These are phyloP conservation scores for Diddensiella caesifluorescens DNA, from an alignment of 805 yeast genomes.

Conservation along the genomic window DNA sequence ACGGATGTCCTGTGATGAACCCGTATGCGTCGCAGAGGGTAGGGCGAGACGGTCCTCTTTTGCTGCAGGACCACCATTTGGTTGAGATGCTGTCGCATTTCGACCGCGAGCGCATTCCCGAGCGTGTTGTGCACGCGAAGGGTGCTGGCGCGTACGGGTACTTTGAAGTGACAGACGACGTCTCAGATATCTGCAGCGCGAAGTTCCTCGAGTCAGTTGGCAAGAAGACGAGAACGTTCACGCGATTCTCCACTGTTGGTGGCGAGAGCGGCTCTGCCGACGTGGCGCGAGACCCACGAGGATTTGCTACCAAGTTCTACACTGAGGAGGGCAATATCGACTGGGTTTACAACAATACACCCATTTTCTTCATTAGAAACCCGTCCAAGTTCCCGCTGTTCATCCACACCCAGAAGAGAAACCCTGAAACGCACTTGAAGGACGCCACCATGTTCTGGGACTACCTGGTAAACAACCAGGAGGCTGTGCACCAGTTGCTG, in stretches of 20 bases:
- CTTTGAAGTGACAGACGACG: constrained; percentile 54
- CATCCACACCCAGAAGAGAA: constrained; percentile 66
- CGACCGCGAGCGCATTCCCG: constrained; percentile 61
- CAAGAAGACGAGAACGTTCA: constrained; percentile 63
- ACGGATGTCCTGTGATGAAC: constrained; percentile 51
- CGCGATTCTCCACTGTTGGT: constrained; percentile 62
- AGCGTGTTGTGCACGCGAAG: constrained; percentile 63
- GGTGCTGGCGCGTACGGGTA: constrained; percentile 60
- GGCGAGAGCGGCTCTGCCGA: constrained; percentile 66
- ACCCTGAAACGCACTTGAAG: constrained; percentile 56
- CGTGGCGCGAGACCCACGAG: constrained; percentile 65
- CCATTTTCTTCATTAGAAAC: constrained; percentile 59
- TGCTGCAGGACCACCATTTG: constrained; percentile 54
- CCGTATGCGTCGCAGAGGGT: constrained; percentile 52
- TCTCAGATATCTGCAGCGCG: constrained; percentile 44
- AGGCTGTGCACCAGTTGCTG: constrained; percentile 52
- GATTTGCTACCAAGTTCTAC: constrained; percentile 59
- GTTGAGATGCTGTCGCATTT: constrained; percentile 54
- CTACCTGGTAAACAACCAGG: constrained; percentile 50
- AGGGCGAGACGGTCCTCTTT: constrained; percentile 52
- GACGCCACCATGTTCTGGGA: constrained; percentile 58
- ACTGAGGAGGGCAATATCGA: constrained; percentile 66
- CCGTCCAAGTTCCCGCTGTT: constrained; percentile 60
- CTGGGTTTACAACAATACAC: constrained; percentile 72
- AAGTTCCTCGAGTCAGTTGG: constrained; percentile 66